Percentiles rank a stretch among this genome's conserved stretches.
phyloP scores from a whole-genome alignment of 2,329 filamentous ascomycete genomes.

The Fusarium sambucinum region DNA sequence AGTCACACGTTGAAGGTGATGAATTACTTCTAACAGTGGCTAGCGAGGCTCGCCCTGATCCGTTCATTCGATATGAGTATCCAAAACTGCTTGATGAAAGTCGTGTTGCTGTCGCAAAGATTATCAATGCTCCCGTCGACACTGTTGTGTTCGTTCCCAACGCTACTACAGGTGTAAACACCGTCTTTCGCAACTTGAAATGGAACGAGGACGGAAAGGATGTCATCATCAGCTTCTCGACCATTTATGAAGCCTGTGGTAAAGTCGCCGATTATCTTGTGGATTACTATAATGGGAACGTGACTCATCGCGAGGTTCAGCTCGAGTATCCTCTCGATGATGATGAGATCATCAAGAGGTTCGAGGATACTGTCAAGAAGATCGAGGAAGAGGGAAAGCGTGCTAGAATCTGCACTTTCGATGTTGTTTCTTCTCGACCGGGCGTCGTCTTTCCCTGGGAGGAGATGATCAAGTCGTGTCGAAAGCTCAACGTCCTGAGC shows the following conservation, averaged over 20 bases:
- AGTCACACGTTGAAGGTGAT: neutral
- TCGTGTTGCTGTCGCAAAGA: constrained; percentile 73
- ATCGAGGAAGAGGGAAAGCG: constrained; percentile 68
- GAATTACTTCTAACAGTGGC: neutral
- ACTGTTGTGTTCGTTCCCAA: constrained; percentile 84
- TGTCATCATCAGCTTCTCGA: constrained; percentile 81
- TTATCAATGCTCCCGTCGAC: constrained; percentile 74
- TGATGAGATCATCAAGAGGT: constrained; percentile 70
- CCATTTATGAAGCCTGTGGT: constrained; percentile 82
- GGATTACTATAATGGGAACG: constrained; percentile 69
- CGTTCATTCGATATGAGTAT: constrained; percentile 79
- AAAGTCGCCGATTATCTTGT: constrained; percentile 77
- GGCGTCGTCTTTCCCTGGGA: constrained; percentile 86
- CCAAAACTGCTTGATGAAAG: constrained; percentile 72
- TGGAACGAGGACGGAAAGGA: constrained; percentile 79
- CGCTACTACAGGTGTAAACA: constrained; percentile 82
- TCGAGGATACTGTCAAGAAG: constrained; percentile 68
- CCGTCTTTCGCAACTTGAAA: constrained; percentile 78
- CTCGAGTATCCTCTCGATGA: constrained; percentile 79
- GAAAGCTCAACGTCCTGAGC: constrained; percentile 75
- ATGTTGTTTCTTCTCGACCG: constrained; percentile 82
- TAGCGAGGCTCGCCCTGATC: constrained; percentile 76
- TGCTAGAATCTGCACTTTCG: constrained; percentile 76
- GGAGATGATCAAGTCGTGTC: constrained; percentile 71
- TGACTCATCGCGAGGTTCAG: constrained; percentile 65